phyloP scores from a whole-genome alignment of 768 basidiomycete genomes.

The Leccinum fibrillosum region DNA sequence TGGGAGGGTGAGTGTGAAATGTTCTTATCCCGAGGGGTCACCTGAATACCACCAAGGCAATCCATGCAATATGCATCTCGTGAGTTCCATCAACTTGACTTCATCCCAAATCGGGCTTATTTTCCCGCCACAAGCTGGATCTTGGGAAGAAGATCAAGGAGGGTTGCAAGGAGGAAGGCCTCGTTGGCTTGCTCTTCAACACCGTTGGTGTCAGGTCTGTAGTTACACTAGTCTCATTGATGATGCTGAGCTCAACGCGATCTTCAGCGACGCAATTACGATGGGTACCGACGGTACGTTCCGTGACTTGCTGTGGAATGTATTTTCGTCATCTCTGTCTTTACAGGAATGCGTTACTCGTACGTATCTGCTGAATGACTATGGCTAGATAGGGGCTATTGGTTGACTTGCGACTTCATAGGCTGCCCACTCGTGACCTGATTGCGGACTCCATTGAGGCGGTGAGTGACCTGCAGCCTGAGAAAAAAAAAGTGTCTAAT shows the following conservation, averaged over 20 bases:
- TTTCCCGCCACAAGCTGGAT: constrained; percentile 53
- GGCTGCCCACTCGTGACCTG: constrained; percentile 81
- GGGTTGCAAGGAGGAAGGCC: constrained; percentile 76
- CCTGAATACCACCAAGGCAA: constrained; percentile 50
- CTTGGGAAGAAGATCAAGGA: constrained; percentile 77
- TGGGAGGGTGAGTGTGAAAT: constrained; percentile 66
- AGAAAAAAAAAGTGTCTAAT: constrained; percentile 6
- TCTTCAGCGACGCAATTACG: constrained; percentile 74
- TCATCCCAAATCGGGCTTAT: background rate
- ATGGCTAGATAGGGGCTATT: background rate
- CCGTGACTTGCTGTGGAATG: background rate
- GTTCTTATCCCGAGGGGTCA: background rate
- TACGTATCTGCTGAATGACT: constrained; percentile 35
- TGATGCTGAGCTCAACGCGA: background rate
- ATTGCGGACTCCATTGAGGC: constrained; percentile 91
- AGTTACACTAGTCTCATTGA: background rate
- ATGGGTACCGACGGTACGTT: constrained; percentile 83
- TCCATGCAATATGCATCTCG: constrained; percentile 82
- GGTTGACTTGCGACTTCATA: constrained; percentile 25
- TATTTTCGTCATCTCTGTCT: background rate
- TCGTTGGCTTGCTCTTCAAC: constrained; percentile 81
- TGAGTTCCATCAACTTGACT: constrained; percentile 31
- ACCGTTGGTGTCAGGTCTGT: constrained; percentile 79
- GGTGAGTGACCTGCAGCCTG: constrained; percentile 35
- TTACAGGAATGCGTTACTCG: constrained; percentile 83